Conservation (phyloP, 768 basidiomycete genomes). For the Tephrocybe sp. region DNA sequence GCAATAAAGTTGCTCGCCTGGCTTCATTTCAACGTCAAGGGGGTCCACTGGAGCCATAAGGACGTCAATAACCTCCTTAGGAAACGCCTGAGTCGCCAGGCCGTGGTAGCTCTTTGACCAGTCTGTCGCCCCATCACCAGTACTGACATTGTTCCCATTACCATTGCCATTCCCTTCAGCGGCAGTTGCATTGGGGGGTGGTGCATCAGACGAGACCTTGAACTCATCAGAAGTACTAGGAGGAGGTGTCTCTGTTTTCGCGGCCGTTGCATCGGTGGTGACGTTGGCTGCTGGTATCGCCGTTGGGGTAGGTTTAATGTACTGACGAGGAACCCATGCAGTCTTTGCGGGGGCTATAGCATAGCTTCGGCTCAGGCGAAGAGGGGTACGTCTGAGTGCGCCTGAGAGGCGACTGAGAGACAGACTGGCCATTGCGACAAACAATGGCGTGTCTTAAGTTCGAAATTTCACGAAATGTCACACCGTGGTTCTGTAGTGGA, state of each 20-base stretch:
- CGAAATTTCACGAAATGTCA: conserved; percentile 12
- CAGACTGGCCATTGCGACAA: conserved; percentile 21
- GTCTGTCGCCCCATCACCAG: conserved; percentile 45
- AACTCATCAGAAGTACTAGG: conserved; percentile 8
- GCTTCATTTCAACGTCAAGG: conserved; percentile 89
- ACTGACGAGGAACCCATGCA: conserved; percentile 7
- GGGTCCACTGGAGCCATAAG: conserved; percentile 76
- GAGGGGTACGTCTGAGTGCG: conserved; percentile 9
- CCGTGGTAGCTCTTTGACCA: conserved; percentile 92
- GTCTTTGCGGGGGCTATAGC: conserved; percentile 2
- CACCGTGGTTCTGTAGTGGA: not conserved
- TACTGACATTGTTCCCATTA: not conserved
- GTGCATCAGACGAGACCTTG: conserved; percentile 12
- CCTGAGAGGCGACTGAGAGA: conserved; percentile 18
- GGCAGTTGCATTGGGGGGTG: conserved; percentile 1
- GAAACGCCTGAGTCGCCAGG: conserved; percentile 73
- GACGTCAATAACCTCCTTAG: conserved; percentile 69
- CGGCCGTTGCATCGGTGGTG: conserved; percentile 13
- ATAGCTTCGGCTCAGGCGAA: conserved; percentile 8
- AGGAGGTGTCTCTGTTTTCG: not conserved
- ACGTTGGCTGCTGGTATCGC: conserved; percentile 9
- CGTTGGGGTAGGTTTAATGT: not conserved
- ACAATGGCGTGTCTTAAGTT: not conserved
- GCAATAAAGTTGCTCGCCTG: conserved; percentile 52
- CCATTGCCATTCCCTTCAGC: not conserved